A percentile compares a stretch with the other conserved stretches of the same genome.
Conservation (phyloP, 106 monocot species). For the Triglochin maritima region DNA sequence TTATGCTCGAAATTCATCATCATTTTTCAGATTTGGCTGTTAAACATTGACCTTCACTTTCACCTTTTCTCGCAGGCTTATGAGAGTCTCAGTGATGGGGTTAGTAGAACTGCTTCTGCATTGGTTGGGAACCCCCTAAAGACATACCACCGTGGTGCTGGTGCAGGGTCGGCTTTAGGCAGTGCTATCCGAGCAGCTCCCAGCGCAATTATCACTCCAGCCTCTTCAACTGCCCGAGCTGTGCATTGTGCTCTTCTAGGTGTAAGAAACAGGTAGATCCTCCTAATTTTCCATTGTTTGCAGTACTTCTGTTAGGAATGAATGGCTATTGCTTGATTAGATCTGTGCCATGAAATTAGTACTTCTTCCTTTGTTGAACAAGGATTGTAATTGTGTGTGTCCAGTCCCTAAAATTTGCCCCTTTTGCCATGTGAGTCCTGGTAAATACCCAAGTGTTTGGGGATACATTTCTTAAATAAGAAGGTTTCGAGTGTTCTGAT, state of each 20-base stretch:
- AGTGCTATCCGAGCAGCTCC: constrained; percentile 69
- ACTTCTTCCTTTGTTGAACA: no score
- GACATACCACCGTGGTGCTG: constrained; percentile 76
- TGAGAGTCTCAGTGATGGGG: constrained; percentile 77
- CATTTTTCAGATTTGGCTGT: neutral
- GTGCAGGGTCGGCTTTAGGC: constrained; percentile 69
- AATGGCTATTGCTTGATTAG: no score
- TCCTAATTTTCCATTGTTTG: neutral
- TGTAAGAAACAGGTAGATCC: constrained; percentile 73
- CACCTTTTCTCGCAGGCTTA: constrained; percentile 43
- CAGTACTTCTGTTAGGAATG: neutral
- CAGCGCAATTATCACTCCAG: constrained; percentile 69
- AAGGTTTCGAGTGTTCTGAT: no score
- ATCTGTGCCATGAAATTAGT: no score
- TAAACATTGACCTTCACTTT: neutral
- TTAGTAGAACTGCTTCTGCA: constrained; percentile 71
- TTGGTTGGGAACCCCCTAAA: constrained; percentile 64
- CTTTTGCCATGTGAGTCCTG: no score
- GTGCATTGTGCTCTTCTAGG: constrained; percentile 79
- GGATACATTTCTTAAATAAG: no score
- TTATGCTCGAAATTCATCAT: neutral
- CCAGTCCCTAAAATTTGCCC: no score
- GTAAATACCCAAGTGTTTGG: no score
- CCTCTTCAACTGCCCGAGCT: constrained; percentile 81
- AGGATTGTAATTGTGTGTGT: no score